Conservation (phyloP, 768 basidiomycete species). For the Termitomyces sp. region DNA sequence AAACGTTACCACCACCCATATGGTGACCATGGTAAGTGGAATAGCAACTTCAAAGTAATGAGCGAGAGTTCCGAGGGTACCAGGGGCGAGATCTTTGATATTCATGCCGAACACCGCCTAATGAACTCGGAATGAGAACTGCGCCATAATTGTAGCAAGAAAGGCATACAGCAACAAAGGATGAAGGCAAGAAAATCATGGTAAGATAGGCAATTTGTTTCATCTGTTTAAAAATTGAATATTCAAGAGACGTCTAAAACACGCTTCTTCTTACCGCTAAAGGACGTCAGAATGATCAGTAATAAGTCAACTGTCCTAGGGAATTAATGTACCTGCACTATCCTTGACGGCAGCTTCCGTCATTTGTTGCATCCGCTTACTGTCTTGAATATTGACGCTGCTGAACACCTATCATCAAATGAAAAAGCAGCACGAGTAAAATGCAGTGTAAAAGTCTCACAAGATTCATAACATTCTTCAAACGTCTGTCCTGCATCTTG, state of each 20-base stretch:
- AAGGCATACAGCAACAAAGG: slow-evolving; percentile 40
- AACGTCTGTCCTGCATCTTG: slow-evolving; percentile 39
- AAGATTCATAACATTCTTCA: slow-evolving; percentile 49
- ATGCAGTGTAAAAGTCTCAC: slow-evolving; percentile 20
- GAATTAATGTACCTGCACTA: slow-evolving; percentile 32
- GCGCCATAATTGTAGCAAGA: background rate
- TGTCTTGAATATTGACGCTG: slow-evolving; percentile 53
- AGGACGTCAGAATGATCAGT: background rate
- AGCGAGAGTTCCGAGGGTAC: slow-evolving; percentile 30
- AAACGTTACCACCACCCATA: slow-evolving; percentile 53
- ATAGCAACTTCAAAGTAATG: slow-evolving; percentile 39
- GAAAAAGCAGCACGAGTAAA: background rate
- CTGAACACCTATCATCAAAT: slow-evolving; percentile 42
- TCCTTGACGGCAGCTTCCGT: slow-evolving; percentile 47
- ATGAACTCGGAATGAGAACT: background rate
- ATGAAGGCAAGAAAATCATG: slow-evolving; percentile 57
- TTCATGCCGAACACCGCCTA: slow-evolving; percentile 61
- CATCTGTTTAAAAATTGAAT: slow-evolving; percentile 26
- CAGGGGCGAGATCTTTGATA: slow-evolving; percentile 32
- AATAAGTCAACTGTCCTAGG: background rate
- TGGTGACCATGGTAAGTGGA: slow-evolving; percentile 39
- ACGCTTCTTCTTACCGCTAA: slow-evolving; percentile 16
- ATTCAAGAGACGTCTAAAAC: background rate
- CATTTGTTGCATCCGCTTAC: slow-evolving; percentile 42
- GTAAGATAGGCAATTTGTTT: slow-evolving; percentile 57